These are phyloP conservation scores for Alternaria ventricosa DNA, from an alignment of 2,329 filamentous ascomycete species.

Conservation along the genomic window DNA sequence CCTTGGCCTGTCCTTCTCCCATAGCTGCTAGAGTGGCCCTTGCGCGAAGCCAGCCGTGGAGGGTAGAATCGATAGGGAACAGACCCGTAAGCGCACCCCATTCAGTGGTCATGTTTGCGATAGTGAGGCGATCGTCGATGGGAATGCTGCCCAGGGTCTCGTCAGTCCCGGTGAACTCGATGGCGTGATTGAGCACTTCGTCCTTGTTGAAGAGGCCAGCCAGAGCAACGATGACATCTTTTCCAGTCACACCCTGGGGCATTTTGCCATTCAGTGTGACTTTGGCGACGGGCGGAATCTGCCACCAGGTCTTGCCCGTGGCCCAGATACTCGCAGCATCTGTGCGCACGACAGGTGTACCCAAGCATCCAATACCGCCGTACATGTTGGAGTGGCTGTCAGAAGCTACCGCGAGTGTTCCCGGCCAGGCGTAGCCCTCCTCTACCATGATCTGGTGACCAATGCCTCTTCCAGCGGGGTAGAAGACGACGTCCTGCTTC, in stretches of 20 bases:
- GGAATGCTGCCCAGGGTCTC: conserved; percentile 76
- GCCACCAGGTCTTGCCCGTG: conserved; percentile 84
- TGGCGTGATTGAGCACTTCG: conserved; percentile 87
- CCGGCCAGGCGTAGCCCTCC: conserved; percentile 83
- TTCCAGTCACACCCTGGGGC: conserved; percentile 82
- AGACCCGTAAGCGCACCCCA: conserved; percentile 76
- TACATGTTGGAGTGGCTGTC: conserved; percentile 85
- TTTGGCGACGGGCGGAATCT: conserved; percentile 82
- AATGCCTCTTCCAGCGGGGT: conserved; percentile 78
- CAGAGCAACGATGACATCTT: conserved; percentile 91
- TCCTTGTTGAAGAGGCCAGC: conserved; percentile 86
- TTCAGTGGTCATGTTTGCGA: conserved; percentile 82
- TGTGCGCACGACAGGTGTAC: conserved; percentile 83
- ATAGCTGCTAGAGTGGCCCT: conserved; percentile 78
- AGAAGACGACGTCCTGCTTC: conserved; percentile 79
- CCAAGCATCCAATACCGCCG: conserved; percentile 77
- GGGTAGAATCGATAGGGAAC: conserved; percentile 79
- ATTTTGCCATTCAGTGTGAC: conserved; percentile 78
- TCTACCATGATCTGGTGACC: conserved; percentile 94
- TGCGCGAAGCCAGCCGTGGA: conserved; percentile 75
- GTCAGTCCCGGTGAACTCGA: conserved; percentile 85
- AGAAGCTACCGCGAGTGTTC: conserved; percentile 79
- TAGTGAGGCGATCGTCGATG: conserved; percentile 76
- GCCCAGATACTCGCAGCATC: conserved; percentile 88
- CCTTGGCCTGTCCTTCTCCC: conserved; percentile 56